phyloP scores from a whole-genome alignment of 1,284 basidiomycete species.

The Marasmius oreades region DNA sequence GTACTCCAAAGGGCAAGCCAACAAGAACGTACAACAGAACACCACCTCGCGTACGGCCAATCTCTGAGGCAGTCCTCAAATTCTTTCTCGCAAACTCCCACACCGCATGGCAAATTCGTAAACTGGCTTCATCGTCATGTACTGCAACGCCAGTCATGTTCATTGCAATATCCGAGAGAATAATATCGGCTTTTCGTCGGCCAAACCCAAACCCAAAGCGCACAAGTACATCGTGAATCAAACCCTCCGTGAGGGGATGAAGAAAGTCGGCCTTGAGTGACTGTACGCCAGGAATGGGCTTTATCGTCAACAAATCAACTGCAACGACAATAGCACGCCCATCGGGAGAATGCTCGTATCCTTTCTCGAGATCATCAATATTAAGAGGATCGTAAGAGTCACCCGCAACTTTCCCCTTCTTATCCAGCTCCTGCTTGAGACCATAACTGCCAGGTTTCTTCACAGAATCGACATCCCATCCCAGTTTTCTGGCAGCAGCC shows the following conservation, averaged over 20 bases:
- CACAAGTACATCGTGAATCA: conserved; percentile 46
- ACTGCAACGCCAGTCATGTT: conserved; percentile 63
- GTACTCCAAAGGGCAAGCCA: conserved; percentile 1
- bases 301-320: conserved; percentile 70
- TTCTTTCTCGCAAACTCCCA: conserved; percentile 56
- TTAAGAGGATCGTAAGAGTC: conserved; percentile 37
- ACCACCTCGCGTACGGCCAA: conserved; percentile 47
- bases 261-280: conserved; percentile 77
- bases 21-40: conserved; percentile 57
- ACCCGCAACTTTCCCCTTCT: conserved; percentile 6
- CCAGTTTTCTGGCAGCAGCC: conserved; percentile 61
- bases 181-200: conserved; percentile 53
- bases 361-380: conserved; percentile 28
- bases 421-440: conserved; percentile 5
- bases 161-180: conserved; percentile 77
- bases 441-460: conserved; percentile 3
- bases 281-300: conserved; percentile 64
- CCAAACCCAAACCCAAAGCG: conserved; percentile 14
- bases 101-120: conserved; percentile 63
- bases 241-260: conserved; percentile 43
- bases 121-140: conserved; percentile 56
- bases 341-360: not conserved
- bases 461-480: conserved; percentile 7
- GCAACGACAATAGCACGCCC: conserved; percentile 62
- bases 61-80: conserved; percentile 42